phyloP scores from a whole-genome alignment of 768 basidiomycete genomes.

The Russula brevipes region DNA sequence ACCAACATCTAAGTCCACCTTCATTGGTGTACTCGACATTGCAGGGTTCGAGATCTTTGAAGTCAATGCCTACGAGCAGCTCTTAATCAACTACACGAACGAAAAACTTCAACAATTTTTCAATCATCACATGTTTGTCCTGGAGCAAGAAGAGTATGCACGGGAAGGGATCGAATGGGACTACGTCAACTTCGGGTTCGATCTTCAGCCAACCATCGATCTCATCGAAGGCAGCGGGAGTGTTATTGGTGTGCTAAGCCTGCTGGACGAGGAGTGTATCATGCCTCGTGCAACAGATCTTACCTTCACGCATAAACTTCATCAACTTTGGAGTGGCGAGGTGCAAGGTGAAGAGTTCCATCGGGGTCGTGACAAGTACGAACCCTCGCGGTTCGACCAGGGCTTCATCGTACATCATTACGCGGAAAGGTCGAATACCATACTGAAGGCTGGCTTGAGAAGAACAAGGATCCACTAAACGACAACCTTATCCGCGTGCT shows the following conservation, averaged over 20 bases:
- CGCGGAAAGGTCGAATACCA: constrained; percentile 96
- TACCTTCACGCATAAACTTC: constrained; percentile 91
- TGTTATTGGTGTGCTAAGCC: constrained; percentile 83
- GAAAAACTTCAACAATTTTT: constrained; percentile 98
- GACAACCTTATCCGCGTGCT: constrained; percentile 91
- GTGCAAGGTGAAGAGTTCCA: constrained; percentile 48
- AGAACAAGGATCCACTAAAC: constrained; percentile 98
- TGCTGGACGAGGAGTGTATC: constrained; percentile 96
- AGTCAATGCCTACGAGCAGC: constrained; percentile 92
- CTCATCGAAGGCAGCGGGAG: constrained; percentile 78
- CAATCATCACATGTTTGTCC: constrained; percentile 99
- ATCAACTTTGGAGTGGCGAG: constrained; percentile 65
- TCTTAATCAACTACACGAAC: constrained; percentile 98
- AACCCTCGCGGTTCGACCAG: constrained; percentile 81
- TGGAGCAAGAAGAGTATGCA: constrained; percentile 98
- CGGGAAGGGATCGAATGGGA: constrained; percentile 97
- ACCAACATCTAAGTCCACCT: constrained; percentile 85
- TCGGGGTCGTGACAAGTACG: constrained; percentile 78
- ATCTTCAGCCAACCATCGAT: constrained; percentile 97
- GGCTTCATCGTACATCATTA: constrained; percentile 96
- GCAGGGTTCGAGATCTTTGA: constrained; percentile 98
- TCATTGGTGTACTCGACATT: constrained; percentile 98
- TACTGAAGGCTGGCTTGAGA: constrained; percentile 96
- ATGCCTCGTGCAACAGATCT: constrained; percentile 98
- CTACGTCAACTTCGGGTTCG: constrained; percentile 95